Evolutionary conservation across 2,329 filamentous ascomycete species (phyloP), one percentile per base, ranked within the genome.

Genomic region (Epichloe aotearoae): DNA sequence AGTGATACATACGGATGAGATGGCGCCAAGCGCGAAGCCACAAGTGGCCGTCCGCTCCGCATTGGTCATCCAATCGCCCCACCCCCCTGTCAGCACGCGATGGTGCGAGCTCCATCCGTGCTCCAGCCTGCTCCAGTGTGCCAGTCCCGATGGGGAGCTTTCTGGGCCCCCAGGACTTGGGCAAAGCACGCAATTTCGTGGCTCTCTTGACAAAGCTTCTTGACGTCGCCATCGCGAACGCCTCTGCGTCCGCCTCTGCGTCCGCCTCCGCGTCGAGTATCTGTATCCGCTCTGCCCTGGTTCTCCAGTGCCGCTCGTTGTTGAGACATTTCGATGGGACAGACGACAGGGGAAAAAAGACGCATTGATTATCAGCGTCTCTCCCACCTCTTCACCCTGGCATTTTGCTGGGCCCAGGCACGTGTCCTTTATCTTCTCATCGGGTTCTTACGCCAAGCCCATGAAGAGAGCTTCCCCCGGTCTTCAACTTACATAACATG

Each of bases 131-230:
- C 23, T 20, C 19, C 46, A 47, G n/a, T n/a, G 15, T 17, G 33
- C 33, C 23, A 50, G 23, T 36, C 44, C 44, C 19, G 10, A 50
- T 15, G n/a, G 14, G 34, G 46, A 17, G n/a, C 33, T 43, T 43
- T 17, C 38, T 23, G 44, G 38, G 10, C 14, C 38, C 44, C 43
- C 43, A 49, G 42, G 46, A 39, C 50, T 53, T 52, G 79, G 62
- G 53, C 73, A 72, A 49, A 61, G 59, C 59, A 61, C 59, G 59
- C 58, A 56, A 61, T 61, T 52, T 50, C n/a, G 57, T 58, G 58
- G 57, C 56, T 57, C 54, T 56, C 54, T 59, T 52, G 56, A 56
- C 57, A 51, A 56, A 53, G 26, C 23, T 26, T 26, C 26, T 26
- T 26, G 26, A 26, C 26, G 26, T 8, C 26, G 46, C 40, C 19